Evolutionary conservation across 169 alveolate species (phyloP), one percentile per base, ranked within the genome.

Genomic region (Plasmodium gaboni): DNA sequence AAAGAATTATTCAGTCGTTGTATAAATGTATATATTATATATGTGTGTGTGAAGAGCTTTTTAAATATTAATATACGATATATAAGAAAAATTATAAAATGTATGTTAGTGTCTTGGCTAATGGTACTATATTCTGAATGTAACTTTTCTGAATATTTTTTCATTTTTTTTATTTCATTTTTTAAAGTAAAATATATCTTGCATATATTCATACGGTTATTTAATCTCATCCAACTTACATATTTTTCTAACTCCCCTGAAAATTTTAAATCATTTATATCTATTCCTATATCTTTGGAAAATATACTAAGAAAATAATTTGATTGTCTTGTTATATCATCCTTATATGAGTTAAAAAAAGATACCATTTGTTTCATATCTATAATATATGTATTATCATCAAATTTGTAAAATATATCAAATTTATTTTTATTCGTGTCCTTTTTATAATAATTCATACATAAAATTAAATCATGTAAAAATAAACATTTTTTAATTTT

Each of bases 181-280:
- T 38, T 57, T 28, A 83, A 17, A 7, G 63, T 22, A 38, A 68
- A 61, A 50, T 24, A 57, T 38, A 83, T 83, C 46, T 83, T 83
- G 22, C 86, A 83, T 12, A 83, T 19, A 28, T 50, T 83, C 86
- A 83, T 83, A 68, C 91, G 38, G 48, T 48, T 83, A 19, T 83
- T 83, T 38, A 83, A 50, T 70, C 91, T 76, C 91, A 83, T 67
- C 91, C 91, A 83, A 50, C 91, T 83, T 69, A 83, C 91, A 50
- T 83, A 83, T 48, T 83, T 83, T 69, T 83, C 91, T 69, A 83
- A 63, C 19, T 70, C 74, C 0, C 59, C 51, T 26, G 91, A 26
- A 46, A 83, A 55, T 19, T 83, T 15, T 1, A 38, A 55, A 83
- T 55, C 46, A 48, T 38, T 67, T 83, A 38, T 42, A 48, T 83